phyloP scores from a whole-genome alignment of 2,329 filamentous ascomycete genomes.

The Chrysosporium queenslandicum region DNA sequence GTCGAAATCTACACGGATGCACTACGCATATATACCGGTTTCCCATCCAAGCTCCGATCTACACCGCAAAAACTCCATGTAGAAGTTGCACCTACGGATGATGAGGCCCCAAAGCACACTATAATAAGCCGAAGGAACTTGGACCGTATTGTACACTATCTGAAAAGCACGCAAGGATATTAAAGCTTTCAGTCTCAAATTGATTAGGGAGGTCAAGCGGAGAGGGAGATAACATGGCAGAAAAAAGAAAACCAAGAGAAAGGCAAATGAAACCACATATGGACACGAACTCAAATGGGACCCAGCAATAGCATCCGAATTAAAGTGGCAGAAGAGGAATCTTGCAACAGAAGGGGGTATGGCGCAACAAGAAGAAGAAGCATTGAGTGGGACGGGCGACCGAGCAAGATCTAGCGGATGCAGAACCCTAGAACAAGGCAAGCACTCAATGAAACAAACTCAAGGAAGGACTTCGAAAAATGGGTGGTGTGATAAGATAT shows the following conservation, averaged over 20 bases:
- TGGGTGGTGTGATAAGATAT: not conserved
- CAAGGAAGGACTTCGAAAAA: not conserved
- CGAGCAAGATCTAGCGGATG: slow-evolving; percentile 1
- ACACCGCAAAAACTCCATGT: not conserved
- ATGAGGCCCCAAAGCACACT: not conserved
- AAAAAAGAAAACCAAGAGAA: not conserved
- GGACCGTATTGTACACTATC: slow-evolving; percentile 5
- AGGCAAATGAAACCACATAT: not conserved
- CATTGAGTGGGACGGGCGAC: slow-evolving; percentile 2
- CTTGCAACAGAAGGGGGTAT: not conserved
- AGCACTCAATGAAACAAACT: not conserved
- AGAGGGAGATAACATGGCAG: not conserved
- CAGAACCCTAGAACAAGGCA: not conserved
- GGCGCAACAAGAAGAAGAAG: not conserved
- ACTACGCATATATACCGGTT: no score
- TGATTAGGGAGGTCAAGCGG: slow-evolving; percentile 3
- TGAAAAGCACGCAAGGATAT: slow-evolving; percentile 5
- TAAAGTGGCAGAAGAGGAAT: not conserved
- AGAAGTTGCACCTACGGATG: not conserved
- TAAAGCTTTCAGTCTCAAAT: not conserved
- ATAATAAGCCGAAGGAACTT: not conserved
- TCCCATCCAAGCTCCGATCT: not conserved
- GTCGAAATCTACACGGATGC: no score
- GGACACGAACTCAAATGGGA: not conserved
- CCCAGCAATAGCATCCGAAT: not conserved